phyloP scores from a whole-genome alignment of 1,284 basidiomycete species.

The Phellopilus nigrolimitatus region DNA sequence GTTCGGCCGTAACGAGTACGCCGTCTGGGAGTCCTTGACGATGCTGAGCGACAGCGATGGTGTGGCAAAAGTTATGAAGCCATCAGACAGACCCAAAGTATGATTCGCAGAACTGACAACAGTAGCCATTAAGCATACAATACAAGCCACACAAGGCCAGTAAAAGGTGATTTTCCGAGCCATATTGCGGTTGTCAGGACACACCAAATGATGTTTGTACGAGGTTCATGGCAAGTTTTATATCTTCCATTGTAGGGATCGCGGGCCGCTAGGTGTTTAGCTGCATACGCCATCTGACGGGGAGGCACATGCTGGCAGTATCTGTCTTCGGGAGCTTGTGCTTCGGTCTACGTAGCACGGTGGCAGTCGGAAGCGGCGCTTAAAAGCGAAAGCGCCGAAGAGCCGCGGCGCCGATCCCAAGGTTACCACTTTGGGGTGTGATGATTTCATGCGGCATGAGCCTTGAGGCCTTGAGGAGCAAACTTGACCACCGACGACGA shows the following conservation, averaged over 20 bases:
- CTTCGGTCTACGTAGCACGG: too few species aligned
- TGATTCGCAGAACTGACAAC: slow-evolving; percentile 4
- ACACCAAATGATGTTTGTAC: too few species aligned
- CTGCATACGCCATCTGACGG: background rate
- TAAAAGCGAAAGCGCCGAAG: too few species aligned
- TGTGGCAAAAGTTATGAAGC: slow-evolving; percentile 43
- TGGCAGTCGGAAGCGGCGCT: too few species aligned
- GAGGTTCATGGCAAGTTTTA: too few species aligned
- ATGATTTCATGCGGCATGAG: too few species aligned
- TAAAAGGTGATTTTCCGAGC: background rate
- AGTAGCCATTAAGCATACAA: background rate
- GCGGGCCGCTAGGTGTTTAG: background rate
- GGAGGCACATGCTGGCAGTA: background rate
- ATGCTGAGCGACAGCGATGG: slow-evolving; percentile 42
- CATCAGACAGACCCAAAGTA: slow-evolving; percentile 43
- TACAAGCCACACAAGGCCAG: background rate
- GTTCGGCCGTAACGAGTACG: slow-evolving; percentile 45
- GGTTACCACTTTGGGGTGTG: too few species aligned
- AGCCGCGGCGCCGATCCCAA: too few species aligned
- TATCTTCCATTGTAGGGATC: background rate
- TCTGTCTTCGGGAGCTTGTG: too few species aligned
- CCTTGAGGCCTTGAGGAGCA: too few species aligned
- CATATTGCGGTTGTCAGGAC: background rate
- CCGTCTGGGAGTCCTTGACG: slow-evolving; percentile 54
- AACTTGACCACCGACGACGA: background rate